These are phyloP conservation scores for Globisporangium rhizosaccharum DNA, from an alignment of 352 stramenopile genomes.

Conservation along the genomic window DNA sequence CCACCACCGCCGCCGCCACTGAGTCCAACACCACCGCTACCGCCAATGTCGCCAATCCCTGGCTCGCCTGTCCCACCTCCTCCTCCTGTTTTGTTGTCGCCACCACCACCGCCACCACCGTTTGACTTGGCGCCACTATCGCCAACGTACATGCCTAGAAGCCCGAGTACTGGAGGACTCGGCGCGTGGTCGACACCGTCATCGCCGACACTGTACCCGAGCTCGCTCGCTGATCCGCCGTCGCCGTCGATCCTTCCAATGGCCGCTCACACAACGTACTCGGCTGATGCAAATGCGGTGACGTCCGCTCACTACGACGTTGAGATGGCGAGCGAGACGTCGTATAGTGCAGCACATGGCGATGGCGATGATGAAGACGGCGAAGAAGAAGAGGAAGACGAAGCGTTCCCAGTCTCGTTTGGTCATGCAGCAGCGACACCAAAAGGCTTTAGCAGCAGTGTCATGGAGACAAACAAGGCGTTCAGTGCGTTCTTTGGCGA, in stretches of 20 bases:
- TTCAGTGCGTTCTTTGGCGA: conserved; percentile 75
- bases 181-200: conserved; percentile 22
- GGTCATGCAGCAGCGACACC: conserved; percentile 9
- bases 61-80: conserved; percentile 6
- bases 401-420: conserved; percentile 63
- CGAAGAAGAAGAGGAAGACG: conserved; percentile 67
- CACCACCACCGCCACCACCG: conserved; percentile 16
- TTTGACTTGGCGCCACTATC: conserved; percentile 17
- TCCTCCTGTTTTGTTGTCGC: conserved; percentile 8
- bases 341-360: conserved; percentile 1
- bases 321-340: neutral
- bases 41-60: conserved; percentile 1
- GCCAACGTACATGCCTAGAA: conserved; percentile 7
- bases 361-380: conserved; percentile 17
- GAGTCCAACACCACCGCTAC: conserved; percentile 1
- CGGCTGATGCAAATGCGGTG: neutral
- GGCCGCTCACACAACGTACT: neutral
- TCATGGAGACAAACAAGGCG: conserved; percentile 51
- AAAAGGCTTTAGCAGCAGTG: conserved; percentile 35
- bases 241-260: conserved; percentile 12
- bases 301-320: neutral
- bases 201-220: conserved; percentile 21
- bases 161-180: neutral
- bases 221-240: conserved; percentile 22
- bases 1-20: neutral